Conservation (phyloP, 139 green algal species). For the Ettlia oleoabundans region DNA sequence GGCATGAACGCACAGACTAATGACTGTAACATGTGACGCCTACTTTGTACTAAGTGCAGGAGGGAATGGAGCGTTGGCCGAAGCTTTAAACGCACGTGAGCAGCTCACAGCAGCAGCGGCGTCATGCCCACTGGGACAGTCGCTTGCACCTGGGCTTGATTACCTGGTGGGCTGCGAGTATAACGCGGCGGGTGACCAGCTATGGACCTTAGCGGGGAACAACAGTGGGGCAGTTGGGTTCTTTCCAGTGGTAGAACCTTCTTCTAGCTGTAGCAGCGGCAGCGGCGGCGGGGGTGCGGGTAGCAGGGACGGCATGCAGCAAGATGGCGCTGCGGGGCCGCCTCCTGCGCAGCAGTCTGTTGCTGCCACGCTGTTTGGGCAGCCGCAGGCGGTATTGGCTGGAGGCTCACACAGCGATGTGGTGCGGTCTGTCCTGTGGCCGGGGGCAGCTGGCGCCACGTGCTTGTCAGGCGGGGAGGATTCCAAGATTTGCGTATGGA, state of each 20-base stretch:
- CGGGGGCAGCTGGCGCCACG: conserved; percentile 25
- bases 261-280: neutral
- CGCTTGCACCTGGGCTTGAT: conserved; percentile 45
- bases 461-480: conserved; percentile 72
- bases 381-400: conserved; percentile 52
- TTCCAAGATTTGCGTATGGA: conserved; percentile 52
- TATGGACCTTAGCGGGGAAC: conserved; percentile 64
- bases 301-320: too few relatives aligned
- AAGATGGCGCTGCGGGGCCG: conserved; percentile 12
- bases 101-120: conserved; percentile 28
- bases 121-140: conserved; percentile 6
- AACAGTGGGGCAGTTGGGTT: conserved; percentile 60
- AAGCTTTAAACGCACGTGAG: conserved; percentile 55
- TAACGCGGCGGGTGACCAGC: conserved; percentile 48
- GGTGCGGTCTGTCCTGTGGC: conserved; percentile 68
- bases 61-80: conserved; percentile 55
- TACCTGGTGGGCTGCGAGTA: conserved; percentile 77
- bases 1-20: too few relatives aligned
- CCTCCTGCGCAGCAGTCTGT: conserved; percentile 7
- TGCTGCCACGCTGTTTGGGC: conserved; percentile 35
- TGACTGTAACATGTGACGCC: neutral
- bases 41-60: conserved; percentile 12
- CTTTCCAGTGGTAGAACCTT: conserved; percentile 63
- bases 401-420: conserved; percentile 61
- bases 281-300: neutral